These are phyloP conservation scores for Chrysoporthe cubensis DNA, from an alignment of 2,329 filamentous ascomycete species.

Conservation along the genomic window DNA sequence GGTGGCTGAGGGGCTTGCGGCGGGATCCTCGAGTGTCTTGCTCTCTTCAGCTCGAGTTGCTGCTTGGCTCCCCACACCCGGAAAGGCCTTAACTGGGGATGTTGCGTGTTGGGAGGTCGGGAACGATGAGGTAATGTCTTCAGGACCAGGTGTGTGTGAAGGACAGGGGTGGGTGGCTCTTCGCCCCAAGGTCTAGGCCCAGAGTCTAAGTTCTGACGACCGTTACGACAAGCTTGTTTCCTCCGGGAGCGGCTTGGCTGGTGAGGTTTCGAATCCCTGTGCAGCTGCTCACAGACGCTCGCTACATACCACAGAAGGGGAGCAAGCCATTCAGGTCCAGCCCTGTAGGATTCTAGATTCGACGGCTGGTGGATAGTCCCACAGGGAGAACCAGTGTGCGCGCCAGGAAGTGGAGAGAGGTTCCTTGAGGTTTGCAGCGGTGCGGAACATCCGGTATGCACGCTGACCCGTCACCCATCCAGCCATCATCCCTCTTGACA, in stretches of 20 bases:
- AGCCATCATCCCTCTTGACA: not conserved
- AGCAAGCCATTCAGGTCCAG: not conserved
- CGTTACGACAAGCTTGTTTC: not conserved
- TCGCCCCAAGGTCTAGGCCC: not conserved
- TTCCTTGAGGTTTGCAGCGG: not conserved
- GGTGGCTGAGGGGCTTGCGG: not conserved
- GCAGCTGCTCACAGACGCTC: not conserved
- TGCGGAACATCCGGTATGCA: not conserved
- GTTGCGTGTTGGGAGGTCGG: not conserved
- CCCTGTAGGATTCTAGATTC: constrained; percentile 5
- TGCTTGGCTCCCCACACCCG: constrained; percentile 1
- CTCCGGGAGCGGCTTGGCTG: not conserved
- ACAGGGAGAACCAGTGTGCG: not conserved
- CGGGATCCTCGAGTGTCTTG: not conserved
- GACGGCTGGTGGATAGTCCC: not conserved
- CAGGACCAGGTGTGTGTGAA: not conserved
- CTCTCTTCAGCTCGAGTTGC: constrained; percentile 3
- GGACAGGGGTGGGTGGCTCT: not conserved
- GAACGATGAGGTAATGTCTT: constrained; percentile 8
- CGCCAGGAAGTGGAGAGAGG: not conserved
- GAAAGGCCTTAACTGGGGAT: not conserved
- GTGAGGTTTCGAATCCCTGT: not conserved
- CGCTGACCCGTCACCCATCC: not conserved
- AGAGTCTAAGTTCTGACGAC: constrained; percentile 2
- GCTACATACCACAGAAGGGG: not conserved